Evolutionary conservation across 164 flowering plant species (phyloP).

Genomic region (Kingdonia uniflora): DNA sequence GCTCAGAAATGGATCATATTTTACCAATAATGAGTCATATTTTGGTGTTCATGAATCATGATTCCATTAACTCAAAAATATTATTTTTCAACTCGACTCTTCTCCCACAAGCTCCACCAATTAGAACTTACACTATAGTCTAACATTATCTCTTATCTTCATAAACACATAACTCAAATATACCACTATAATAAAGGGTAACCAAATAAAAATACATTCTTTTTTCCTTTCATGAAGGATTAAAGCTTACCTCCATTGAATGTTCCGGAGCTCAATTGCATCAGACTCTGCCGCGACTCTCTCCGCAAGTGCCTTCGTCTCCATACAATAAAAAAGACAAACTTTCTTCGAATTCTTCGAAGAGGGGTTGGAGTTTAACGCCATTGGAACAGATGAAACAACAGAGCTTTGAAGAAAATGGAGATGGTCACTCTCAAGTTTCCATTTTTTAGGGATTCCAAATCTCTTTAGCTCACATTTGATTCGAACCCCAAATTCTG

Average conservation of each 20-base stretch:
- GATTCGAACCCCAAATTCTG: neutral
- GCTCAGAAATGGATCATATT: no score
- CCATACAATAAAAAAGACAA: constrained; percentile 72
- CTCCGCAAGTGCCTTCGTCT: constrained; percentile 66
- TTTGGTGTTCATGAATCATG: no score
- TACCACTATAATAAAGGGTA: no score
- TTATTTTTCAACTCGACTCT: no score
- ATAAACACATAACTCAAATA: no score
- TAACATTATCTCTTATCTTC: no score
- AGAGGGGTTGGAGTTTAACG: neutral
- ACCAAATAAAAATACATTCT: no score
- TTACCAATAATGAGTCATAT: no score
- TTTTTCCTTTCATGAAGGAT: no score
- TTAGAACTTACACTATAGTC: no score
- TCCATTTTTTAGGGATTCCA: constrained; percentile 15
- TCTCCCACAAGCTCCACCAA: no score
- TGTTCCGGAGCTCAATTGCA: constrained; percentile 64
- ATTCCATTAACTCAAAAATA: no score
- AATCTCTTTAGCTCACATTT: constrained; percentile 11
- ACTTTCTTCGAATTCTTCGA: constrained; percentile 42
- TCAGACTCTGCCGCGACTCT: constrained; percentile 71
- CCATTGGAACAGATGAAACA: constrained; percentile 8
- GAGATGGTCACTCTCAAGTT: constrained; percentile 6
- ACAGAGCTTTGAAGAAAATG: constrained; percentile 3
- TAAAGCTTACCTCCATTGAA: constrained; percentile 58